Evolutionary conservation across 805 yeast genomes (phyloP), one percentile per base, ranked within the genome.

Genomic region (Citeromyces matritensis): DNA sequence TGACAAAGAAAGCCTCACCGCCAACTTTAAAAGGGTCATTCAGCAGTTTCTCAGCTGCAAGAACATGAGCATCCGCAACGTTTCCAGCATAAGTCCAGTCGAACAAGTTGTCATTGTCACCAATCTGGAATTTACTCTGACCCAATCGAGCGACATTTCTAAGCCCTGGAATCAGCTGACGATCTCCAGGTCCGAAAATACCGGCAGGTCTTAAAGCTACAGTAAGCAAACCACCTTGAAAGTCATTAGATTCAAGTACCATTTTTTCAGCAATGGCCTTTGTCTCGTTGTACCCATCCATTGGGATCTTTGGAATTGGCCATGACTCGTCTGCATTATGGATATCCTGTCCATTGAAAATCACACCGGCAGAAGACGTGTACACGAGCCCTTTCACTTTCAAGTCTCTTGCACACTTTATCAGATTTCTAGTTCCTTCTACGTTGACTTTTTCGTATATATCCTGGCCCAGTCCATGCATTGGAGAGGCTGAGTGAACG

Each of bases 81-180:
- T 91, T 91, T 9, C 96, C 97, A n/a, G 79, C 97, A 48, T 85
- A 91, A 0, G 97, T 84, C 82, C 95, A 86, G 51, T 91, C 99
- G 45, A 88, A 91, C 34, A 91, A 56, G 49, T 91, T 91, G 51
- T 81, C 73, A 57, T 91, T 91, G 50, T 84, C 93, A 41, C 99
- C 98, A 30, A 91, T 63, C 56, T 91, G 99, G 53, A 83, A 83
- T 52, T 80, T 80, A 14, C 91, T 78, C 53, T 88, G 95, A 6
- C 94, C 94, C 33, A 70, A 58, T 36, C 67, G 66, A 3, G 94
- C 85, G 28, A 83, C 95, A 10, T 66, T 66, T 47, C 95, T 72
- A 36, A 91, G 61, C 3, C 94, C 94, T 9, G 98, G 98, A 29
- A 91, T 91, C 46, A 91, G 59, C 52, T 91, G 99, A 37, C 98